These are phyloP conservation scores for Logfia minima DNA, from an alignment of 129 eudicot species.

Conservation along the genomic window DNA sequence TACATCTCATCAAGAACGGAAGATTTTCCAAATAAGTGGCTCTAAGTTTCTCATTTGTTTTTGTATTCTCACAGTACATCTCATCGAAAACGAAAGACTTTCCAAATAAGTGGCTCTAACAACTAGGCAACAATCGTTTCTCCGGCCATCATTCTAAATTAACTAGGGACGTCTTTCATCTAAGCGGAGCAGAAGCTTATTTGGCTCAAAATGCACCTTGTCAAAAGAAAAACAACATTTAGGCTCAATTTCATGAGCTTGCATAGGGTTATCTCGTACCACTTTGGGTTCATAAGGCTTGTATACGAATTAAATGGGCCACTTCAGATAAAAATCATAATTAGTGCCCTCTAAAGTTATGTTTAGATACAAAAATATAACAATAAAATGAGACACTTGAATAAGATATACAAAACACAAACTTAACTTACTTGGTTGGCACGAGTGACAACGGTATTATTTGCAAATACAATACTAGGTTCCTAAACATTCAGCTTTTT, in stretches of 20 bases:
- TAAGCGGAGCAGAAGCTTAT: background rate
- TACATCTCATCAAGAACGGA: background rate
- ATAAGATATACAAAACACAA: constrained; percentile 33
- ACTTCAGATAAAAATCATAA: background rate
- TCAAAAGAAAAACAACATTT: background rate
- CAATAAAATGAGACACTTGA: constrained; percentile 6
- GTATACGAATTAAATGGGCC: too few relatives aligned
- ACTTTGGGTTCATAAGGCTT: background rate
- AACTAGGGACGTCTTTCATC: background rate
- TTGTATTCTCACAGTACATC: too few relatives aligned
- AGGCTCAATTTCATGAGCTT: background rate
- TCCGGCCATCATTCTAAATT: background rate
- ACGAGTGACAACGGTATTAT: constrained; percentile 29
- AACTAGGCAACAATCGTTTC: background rate
- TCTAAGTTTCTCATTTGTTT: too few relatives aligned
- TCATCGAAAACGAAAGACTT: background rate
- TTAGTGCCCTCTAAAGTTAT: background rate
- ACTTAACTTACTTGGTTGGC: constrained; percentile 32
- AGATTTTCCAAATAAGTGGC: background rate
- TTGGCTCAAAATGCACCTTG: background rate
- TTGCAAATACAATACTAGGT: constrained; percentile 26
- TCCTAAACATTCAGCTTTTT: constrained; percentile 21
- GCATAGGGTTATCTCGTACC: background rate
- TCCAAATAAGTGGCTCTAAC: background rate
- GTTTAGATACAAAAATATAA: constrained; percentile 2